Conservation (phyloP, 768 basidiomycete genomes). For the Lactifluus piperatus region DNA sequence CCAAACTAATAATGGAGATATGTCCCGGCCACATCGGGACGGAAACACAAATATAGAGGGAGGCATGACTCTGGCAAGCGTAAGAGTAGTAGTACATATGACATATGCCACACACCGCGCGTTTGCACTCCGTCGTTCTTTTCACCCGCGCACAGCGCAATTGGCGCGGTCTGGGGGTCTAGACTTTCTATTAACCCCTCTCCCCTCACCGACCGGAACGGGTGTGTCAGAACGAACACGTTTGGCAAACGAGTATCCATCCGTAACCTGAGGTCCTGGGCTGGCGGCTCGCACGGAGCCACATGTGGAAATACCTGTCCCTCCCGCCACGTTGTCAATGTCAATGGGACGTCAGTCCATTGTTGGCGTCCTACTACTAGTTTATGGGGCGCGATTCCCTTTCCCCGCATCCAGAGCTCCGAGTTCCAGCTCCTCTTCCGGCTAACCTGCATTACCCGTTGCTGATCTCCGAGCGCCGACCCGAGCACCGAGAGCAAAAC, state of each 20-base stretch:
- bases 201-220: neutral
- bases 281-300: neutral
- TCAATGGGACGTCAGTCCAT: no score
- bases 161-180: neutral
- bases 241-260: neutral
- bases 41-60: no score
- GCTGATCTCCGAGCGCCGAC: neutral
- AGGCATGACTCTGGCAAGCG: no score
- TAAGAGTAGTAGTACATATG: no score
- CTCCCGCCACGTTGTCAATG: neutral
- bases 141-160: neutral
- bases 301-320: neutral
- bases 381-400: no score
- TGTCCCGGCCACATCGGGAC: no score
- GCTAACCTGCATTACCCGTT: no score
- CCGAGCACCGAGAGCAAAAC: neutral
- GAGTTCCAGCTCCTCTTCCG: no score
- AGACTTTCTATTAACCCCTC: neutral
- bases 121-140: neutral
- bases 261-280: neutral
- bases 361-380: no score
- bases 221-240: neutral
- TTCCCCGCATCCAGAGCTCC: no score
- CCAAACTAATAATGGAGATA: no score
- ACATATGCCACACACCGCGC: neutral